Percentiles rank a stretch among this genome's conserved stretches.
phyloP scores from a whole-genome alignment of 768 basidiomycete genomes.

The Auricularia sp. region DNA sequence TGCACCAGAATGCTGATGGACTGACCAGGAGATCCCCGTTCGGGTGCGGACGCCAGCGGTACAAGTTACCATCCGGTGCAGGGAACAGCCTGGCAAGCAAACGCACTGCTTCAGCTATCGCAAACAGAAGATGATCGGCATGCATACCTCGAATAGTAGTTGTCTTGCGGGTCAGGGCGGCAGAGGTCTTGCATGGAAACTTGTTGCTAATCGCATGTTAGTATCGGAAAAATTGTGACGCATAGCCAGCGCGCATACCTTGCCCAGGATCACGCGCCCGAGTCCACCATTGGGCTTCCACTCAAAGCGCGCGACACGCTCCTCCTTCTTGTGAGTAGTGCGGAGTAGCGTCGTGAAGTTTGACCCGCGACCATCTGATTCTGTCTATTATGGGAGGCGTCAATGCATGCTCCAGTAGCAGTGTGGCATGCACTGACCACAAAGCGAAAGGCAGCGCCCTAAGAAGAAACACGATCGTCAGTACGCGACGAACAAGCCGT shows the following conservation, averaged over 20 bases:
- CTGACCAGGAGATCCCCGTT: constrained; percentile 36
- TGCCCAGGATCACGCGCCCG: constrained; percentile 78
- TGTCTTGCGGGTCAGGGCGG: constrained; percentile 51
- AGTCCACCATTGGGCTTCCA: constrained; percentile 78
- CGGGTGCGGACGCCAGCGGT: constrained; percentile 73
- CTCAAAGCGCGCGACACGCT: constrained; percentile 80
- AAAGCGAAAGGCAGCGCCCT: background rate
- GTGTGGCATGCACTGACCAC: background rate
- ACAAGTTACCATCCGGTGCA: constrained; percentile 72
- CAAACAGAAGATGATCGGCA: no score
- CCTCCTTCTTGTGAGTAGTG: constrained; percentile 58
- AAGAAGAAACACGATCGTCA: background rate
- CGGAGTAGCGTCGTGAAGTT: constrained; percentile 65
- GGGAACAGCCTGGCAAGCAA: constrained; percentile 56
- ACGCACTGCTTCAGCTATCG: constrained; percentile 23
- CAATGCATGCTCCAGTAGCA: background rate
- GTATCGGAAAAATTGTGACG: constrained; percentile 4
- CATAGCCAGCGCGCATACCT: constrained; percentile 35
- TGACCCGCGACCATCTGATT: constrained; percentile 49
- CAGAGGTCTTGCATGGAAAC: constrained; percentile 79
- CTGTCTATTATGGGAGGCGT: constrained; percentile 39
- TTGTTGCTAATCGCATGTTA: constrained; percentile 41
- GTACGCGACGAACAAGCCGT: background rate
- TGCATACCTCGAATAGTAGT: constrained; percentile 34
- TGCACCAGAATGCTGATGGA: background rate